phyloP scores from a whole-genome alignment of 2,329 filamentous ascomycete species.

The Pyrenochaeta sp. region DNA sequence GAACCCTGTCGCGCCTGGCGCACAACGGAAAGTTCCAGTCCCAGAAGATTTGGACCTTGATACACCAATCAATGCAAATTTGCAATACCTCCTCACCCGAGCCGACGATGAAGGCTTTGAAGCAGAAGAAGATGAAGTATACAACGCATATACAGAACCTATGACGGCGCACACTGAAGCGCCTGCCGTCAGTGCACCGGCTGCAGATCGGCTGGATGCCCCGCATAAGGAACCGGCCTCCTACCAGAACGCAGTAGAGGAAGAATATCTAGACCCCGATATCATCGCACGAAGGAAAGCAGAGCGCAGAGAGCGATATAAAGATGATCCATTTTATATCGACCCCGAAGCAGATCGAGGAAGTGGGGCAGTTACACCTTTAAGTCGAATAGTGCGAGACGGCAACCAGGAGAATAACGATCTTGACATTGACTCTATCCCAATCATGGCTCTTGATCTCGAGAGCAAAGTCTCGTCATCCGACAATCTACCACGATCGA shows the following conservation, averaged over 20 bases:
- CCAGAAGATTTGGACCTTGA: constrained; percentile 81
- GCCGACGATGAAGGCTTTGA: constrained; percentile 55
- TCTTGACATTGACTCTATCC: constrained; percentile 92
- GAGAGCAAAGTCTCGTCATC: constrained; percentile 49
- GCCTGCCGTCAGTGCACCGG: constrained; percentile 38
- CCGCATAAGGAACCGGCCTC: constrained; percentile 47
- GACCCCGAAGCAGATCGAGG: constrained; percentile 55
- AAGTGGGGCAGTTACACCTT: constrained; percentile 74
- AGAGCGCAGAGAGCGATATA: constrained; percentile 81
- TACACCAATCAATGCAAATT: constrained; percentile 78
- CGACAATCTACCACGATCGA: constrained; percentile 26
- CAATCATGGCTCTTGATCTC: constrained; percentile 90
- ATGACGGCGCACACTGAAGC: constrained; percentile 32
- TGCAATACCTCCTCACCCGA: constrained; percentile 70
- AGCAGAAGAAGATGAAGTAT: constrained; percentile 54
- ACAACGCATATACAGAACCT: constrained; percentile 56
- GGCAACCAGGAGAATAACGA: constrained; percentile 74
- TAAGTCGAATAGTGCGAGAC: constrained; percentile 73
- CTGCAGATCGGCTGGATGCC: constrained; percentile 54
- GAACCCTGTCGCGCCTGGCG: constrained; percentile 84
- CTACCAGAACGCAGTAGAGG: constrained; percentile 56
- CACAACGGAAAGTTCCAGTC: constrained; percentile 84
- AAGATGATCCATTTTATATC: constrained; percentile 97
- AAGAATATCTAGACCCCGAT: constrained; percentile 72
- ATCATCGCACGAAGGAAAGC: constrained; percentile 76